These are phyloP conservation scores for Neurospora intermedia DNA, from an alignment of 495 filamentous ascomycete genomes.

Conservation along the genomic window DNA sequence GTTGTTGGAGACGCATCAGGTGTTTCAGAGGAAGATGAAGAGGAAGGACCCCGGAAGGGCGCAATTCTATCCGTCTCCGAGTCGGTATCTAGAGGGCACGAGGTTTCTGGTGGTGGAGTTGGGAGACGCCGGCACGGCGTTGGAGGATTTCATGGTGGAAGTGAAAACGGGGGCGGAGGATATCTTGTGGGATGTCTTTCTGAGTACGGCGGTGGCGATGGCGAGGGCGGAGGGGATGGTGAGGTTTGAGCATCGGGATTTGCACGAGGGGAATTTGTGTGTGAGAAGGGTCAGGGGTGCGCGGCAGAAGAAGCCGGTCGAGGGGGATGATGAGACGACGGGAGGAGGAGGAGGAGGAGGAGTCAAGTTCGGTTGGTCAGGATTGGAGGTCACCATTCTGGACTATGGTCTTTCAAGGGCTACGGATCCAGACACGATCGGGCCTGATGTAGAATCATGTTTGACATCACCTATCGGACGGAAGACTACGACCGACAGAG, in stretches of 20 bases:
- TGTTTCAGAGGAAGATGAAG: slow-evolving; percentile 50
- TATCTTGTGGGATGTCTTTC: slow-evolving; percentile 77
- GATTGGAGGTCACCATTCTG: slow-evolving; percentile 69
- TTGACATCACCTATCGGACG: not conserved
- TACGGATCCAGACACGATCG: slow-evolving; percentile 12
- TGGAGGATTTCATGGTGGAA: slow-evolving; percentile 46
- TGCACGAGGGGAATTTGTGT: slow-evolving; percentile 84
- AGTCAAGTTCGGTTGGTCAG: slow-evolving; percentile 52
- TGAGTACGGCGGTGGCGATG: slow-evolving; percentile 66
- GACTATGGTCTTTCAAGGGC: slow-evolving; percentile 83
- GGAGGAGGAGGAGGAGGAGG: not conserved
- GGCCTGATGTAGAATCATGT: not conserved
- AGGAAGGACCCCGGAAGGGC: slow-evolving; percentile 46
- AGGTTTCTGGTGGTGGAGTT: slow-evolving; percentile 78
- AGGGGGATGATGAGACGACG: not conserved
- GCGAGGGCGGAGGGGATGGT: slow-evolving; percentile 63
- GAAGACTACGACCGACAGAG: not conserved
- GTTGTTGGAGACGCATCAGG: slow-evolving; percentile 52
- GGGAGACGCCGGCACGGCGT: slow-evolving; percentile 70
- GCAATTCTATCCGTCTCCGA: slow-evolving; percentile 55
- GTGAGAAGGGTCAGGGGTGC: slow-evolving; percentile 25
- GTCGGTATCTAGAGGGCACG: slow-evolving; percentile 52
- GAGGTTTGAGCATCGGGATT: slow-evolving; percentile 70
- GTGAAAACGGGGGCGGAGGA: slow-evolving; percentile 35
- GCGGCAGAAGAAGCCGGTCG: slow-evolving; percentile 6